These are phyloP conservation scores for Rubia peregrina DNA, from an alignment of 305 asterid species.

Conservation along the genomic window DNA sequence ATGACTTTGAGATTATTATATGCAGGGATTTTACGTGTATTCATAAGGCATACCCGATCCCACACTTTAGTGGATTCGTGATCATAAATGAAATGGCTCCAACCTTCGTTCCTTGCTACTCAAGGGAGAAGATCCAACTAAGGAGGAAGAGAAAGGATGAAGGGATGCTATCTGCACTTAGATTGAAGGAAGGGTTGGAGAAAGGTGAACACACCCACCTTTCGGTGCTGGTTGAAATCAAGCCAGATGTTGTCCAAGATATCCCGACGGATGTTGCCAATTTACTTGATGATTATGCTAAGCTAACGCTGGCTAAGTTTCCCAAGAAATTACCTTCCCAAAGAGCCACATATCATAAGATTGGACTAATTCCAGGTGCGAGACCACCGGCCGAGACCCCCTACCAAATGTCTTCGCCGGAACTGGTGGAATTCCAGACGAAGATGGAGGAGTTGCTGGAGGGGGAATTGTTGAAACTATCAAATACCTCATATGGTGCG, in stretches of 20 bases:
- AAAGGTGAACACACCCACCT: no score
- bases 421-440: neutral
- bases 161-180: no score
- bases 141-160: no score
- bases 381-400: neutral
- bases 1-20: no score
- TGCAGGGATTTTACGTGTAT: no score
- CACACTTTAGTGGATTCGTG: no score
- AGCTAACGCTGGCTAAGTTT: neutral
- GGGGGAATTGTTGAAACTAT: neutral
- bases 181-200: no score
- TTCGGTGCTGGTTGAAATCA: no score
- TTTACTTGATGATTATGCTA: neutral
- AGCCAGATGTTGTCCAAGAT: neutral
- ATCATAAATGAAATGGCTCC: no score
- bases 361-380: neutral
- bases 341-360: neutral
- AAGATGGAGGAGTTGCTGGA: neutral
- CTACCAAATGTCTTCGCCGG: neutral
- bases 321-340: neutral
- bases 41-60: no score
- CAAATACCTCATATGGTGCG: neutral
- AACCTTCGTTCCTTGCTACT: no score
- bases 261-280: neutral
- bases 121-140: no score